Percentiles rank a stretch among this genome's conserved stretches.
phyloP scores from a whole-genome alignment of 495 filamentous ascomycete genomes.

The Corynascus novoguineensis region DNA sequence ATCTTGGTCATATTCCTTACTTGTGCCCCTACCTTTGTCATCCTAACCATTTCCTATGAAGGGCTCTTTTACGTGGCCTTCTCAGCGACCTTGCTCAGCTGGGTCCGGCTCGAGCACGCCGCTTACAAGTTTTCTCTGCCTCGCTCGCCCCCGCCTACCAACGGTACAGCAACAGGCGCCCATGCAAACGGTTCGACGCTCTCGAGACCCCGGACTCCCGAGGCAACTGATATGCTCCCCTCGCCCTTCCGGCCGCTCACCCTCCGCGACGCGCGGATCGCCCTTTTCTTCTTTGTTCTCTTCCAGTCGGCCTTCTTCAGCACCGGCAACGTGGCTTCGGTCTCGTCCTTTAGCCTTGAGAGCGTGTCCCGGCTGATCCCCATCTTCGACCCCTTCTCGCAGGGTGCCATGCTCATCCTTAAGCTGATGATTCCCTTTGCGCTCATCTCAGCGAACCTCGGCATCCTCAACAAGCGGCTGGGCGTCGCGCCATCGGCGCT shows the following conservation, averaged over 20 bases:
- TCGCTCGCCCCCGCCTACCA: slow-evolving; percentile 12
- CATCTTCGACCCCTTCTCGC: slow-evolving; percentile 88
- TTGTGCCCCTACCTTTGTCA: slow-evolving; percentile 89
- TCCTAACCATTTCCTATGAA: slow-evolving; percentile 97
- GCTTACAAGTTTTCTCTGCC: slow-evolving; percentile 51
- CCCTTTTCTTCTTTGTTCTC: slow-evolving; percentile 91
- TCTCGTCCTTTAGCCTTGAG: slow-evolving; percentile 92
- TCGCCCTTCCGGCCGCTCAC: slow-evolving; percentile 63
- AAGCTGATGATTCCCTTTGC: slow-evolving; percentile 94
- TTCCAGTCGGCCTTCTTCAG: slow-evolving; percentile 96
- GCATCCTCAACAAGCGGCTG: slow-evolving; percentile 81
- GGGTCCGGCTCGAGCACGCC: slow-evolving; percentile 85
- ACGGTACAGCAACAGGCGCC: slow-evolving; percentile 24
- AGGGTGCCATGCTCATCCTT: slow-evolving; percentile 78
- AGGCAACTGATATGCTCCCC: slow-evolving; percentile 10
- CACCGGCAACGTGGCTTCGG: slow-evolving; percentile 91
- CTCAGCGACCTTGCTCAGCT: slow-evolving; percentile 73
- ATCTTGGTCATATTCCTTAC: slow-evolving; percentile 87
- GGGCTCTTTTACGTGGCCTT: slow-evolving; percentile 94
- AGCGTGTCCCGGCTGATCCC: slow-evolving; percentile 88
- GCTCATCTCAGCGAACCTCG: slow-evolving; percentile 86
- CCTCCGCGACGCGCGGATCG: slow-evolving; percentile 76
- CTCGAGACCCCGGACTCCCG: not conserved
- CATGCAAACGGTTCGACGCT: too few relatives aligned
- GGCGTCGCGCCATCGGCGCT: slow-evolving; percentile 77